phyloP scores from a whole-genome alignment of 1,139 yeast species.

The Geotrichum fermentans region DNA sequence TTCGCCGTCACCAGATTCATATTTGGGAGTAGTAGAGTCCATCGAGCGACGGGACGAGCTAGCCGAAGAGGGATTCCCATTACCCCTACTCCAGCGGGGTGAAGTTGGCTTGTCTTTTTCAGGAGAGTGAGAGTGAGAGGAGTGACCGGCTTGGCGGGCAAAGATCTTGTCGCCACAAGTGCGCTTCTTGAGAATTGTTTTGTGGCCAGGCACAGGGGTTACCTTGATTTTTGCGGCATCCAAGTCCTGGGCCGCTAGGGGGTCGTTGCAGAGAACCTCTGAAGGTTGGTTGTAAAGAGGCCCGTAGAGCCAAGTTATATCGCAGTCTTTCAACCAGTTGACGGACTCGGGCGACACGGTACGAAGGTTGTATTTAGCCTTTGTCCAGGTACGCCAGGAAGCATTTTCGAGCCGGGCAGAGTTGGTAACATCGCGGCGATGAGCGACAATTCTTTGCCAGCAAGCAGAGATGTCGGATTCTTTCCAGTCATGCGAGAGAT shows the following conservation, averaged over 20 bases:
- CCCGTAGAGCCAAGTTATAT: conserved; percentile 82
- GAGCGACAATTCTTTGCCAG: conserved; percentile 86
- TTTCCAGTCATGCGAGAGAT: conserved; percentile 91
- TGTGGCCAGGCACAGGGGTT: conserved; percentile 39
- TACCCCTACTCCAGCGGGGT: too few relatives aligned
- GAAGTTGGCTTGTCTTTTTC: neutral
- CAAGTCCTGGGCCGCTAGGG: conserved; percentile 14
- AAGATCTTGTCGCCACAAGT: conserved; percentile 72
- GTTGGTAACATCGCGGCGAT: conserved; percentile 58
- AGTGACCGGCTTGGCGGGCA: conserved; percentile 36
- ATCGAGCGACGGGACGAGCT: neutral
- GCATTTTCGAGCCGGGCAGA: conserved; percentile 71
- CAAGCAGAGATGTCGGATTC: conserved; percentile 88
- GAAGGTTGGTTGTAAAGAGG: conserved; percentile 56
- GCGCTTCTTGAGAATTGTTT: conserved; percentile 76
- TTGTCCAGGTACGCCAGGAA: conserved; percentile 87
- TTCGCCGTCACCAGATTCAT: conserved; percentile 15
- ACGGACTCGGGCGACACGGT: conserved; percentile 73
- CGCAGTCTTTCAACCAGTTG: conserved; percentile 78
- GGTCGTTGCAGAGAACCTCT: conserved; percentile 30
- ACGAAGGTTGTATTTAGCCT: conserved; percentile 62
- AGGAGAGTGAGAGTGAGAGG: neutral
- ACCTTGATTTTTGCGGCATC: conserved; percentile 8
- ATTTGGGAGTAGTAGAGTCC: neutral
- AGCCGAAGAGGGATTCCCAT: conserved; percentile 22